A percentile compares a stretch with the other conserved stretches of the same genome.
Evolutionary conservation across 768 basidiomycete species (phyloP).

Genomic region (Cyathus striatus): DNA sequence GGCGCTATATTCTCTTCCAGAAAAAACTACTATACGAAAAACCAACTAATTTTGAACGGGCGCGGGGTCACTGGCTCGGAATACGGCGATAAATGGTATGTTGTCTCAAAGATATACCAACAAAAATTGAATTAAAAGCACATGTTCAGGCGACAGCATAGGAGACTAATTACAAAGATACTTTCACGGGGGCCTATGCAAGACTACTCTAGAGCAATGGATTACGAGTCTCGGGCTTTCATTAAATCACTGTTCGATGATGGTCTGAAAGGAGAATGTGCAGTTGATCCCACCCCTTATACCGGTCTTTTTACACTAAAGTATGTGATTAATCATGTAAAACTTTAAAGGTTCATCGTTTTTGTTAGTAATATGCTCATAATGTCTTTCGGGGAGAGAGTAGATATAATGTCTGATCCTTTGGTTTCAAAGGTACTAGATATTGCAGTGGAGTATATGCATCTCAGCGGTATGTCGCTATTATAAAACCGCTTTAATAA

Average conservation of each 20-base stretch:
- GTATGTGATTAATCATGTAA: background rate
- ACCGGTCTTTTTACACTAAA: constrained; percentile 29
- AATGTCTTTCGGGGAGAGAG: constrained; percentile 34
- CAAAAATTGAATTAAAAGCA: background rate
- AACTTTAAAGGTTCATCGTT: background rate
- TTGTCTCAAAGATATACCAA: background rate
- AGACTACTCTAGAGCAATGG: constrained; percentile 26
- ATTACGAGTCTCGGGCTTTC: constrained; percentile 32
- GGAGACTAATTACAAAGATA: constrained; percentile 19
- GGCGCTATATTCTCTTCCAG: constrained; percentile 29
- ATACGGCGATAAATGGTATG: constrained; percentile 25
- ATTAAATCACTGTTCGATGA: constrained; percentile 28
- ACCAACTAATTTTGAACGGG: constrained; percentile 24
- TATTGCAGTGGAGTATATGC: constrained; percentile 39
- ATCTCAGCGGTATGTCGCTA: constrained; percentile 7
- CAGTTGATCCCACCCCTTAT: constrained; percentile 33
- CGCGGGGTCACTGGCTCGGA: constrained; percentile 25
- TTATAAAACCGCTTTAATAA: constrained; percentile 6
- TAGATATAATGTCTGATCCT: constrained; percentile 27
- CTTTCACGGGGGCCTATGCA: constrained; percentile 27
- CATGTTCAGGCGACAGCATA: background rate
- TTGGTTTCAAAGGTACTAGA: constrained; percentile 27
- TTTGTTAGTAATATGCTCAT: constrained; percentile 30
- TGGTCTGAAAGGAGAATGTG: constrained; percentile 21
- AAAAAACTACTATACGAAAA: constrained; percentile 29